Conservation (phyloP, 345 rosid genomes). For the Heritiera fomes region DNA sequence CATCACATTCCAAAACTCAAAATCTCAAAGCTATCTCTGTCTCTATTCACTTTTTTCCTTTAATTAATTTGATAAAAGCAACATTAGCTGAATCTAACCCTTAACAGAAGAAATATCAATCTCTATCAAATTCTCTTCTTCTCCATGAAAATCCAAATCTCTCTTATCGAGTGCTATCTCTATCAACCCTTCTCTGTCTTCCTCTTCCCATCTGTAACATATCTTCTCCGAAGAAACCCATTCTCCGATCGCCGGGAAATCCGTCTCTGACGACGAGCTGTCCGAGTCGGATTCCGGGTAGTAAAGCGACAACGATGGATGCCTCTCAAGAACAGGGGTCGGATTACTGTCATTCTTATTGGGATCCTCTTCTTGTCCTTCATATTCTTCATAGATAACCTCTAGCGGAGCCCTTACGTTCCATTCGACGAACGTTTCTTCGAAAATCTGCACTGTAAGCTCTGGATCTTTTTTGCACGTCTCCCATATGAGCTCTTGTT, state of each 20-base stretch:
- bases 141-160: constrained; percentile 46
- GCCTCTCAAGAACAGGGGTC: constrained; percentile 33
- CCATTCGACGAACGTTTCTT: constrained; percentile 61
- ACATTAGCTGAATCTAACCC: not conserved
- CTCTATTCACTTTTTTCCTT: not conserved
- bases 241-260: constrained; percentile 30
- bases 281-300: constrained; percentile 69
- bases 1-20: constrained; percentile 1
- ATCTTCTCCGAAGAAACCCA: constrained; percentile 44
- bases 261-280: constrained; percentile 49
- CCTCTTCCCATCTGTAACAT: constrained; percentile 57
- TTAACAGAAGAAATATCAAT: constrained; percentile 44
- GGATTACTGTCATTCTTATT: constrained; percentile 19
- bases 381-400: constrained; percentile 52
- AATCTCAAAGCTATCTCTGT: not conserved
- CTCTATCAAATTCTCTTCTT: constrained; percentile 38
- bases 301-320: constrained; percentile 55
- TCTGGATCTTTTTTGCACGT: constrained; percentile 17
- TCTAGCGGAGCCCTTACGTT: constrained; percentile 77
- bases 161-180: constrained; percentile 61
- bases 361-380: constrained; percentile 38
- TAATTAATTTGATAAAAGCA: constrained; percentile 17
- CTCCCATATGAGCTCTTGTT: constrained; percentile 23
- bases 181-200: constrained; percentile 61
- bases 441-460: constrained; percentile 19